These are phyloP conservation scores for Sclerotiophoma versabilis DNA, from an alignment of 2,329 filamentous ascomycete species.

Conservation along the genomic window DNA sequence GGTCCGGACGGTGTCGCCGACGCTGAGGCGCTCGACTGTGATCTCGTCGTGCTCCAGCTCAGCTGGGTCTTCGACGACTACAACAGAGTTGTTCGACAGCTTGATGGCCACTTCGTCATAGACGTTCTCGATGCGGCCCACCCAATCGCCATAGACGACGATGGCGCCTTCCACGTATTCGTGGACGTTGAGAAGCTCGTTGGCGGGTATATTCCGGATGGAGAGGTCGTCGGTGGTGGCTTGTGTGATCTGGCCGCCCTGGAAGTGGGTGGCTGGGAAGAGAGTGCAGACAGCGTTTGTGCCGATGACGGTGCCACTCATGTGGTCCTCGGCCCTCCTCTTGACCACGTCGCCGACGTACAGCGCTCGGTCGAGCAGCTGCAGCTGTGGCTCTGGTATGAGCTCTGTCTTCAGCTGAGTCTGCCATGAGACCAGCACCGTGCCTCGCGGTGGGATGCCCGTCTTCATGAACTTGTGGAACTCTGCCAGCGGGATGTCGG, in stretches of 20 bases:
- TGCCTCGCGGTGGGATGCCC: slow-evolving; percentile 60
- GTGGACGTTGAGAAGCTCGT: slow-evolving; percentile 56
- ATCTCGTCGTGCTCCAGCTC: slow-evolving; percentile 49
- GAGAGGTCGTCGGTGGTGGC: slow-evolving; percentile 41
- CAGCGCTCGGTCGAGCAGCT: slow-evolving; percentile 61
- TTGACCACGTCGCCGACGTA: slow-evolving; percentile 65
- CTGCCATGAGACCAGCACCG: slow-evolving; percentile 60
- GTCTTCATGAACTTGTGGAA: slow-evolving; percentile 52
- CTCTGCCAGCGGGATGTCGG: slow-evolving; percentile 37
- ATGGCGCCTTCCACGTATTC: slow-evolving; percentile 59
- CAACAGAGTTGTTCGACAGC: slow-evolving; percentile 61
- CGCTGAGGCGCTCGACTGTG: slow-evolving; percentile 47
- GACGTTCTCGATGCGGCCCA: slow-evolving; percentile 61
- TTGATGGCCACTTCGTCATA: slow-evolving; percentile 59
- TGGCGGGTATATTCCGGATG: slow-evolving; percentile 52
- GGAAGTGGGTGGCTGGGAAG: slow-evolving; percentile 41
- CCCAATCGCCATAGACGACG: slow-evolving; percentile 63
- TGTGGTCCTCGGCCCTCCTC: slow-evolving; percentile 54
- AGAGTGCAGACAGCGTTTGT: slow-evolving; percentile 57
- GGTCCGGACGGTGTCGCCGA: slow-evolving; percentile 60
- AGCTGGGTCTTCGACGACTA: slow-evolving; percentile 57
- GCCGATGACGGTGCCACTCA: slow-evolving; percentile 63
- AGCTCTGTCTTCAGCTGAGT: slow-evolving; percentile 52
- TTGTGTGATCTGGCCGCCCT: slow-evolving; percentile 31
- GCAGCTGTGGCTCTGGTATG: slow-evolving; percentile 53